Evolutionary conservation across 2,329 filamentous ascomycete genomes (phyloP).

Genomic region (Helminthosporium solani): DNA sequence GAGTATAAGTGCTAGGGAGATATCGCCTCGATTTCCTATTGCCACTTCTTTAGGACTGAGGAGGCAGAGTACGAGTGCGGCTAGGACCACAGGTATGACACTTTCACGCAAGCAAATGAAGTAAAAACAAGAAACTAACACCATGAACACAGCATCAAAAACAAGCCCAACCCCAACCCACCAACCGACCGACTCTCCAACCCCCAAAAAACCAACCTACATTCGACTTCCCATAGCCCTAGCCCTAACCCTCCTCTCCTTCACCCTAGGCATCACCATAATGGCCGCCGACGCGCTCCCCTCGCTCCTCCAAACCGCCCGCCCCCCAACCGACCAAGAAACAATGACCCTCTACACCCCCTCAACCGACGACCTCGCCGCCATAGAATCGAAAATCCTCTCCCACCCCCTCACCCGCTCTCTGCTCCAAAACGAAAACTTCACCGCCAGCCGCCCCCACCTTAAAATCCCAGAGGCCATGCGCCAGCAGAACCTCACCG

Average conservation of each 20-base stretch:
- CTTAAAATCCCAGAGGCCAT: slow-evolving; percentile 76
- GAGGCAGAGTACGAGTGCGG: slow-evolving; percentile 8
- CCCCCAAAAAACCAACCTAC: slow-evolving; percentile 76
- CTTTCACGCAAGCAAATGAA: no score
- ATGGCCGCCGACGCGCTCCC: slow-evolving; percentile 55
- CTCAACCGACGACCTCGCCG: slow-evolving; percentile 52
- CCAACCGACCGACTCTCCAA: no score
- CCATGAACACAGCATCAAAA: no score
- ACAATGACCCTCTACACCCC: slow-evolving; percentile 66
- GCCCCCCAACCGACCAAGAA: slow-evolving; percentile 68
- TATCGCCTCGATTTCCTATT: not conserved
- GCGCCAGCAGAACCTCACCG: slow-evolving; percentile 76
- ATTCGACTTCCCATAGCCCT: slow-evolving; percentile 48
- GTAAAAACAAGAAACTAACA: no score
- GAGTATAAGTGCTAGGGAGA: slow-evolving; percentile 3
- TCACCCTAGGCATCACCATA: slow-evolving; percentile 60
- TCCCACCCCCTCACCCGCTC: slow-evolving; percentile 71
- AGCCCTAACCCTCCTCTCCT: slow-evolving; percentile 49
- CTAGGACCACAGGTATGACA: no score
- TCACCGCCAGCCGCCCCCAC: slow-evolving; percentile 78
- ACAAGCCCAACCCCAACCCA: slow-evolving; percentile 51
- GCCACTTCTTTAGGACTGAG: slow-evolving; percentile 1
- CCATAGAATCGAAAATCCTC: slow-evolving; percentile 73
- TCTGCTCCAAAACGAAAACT: slow-evolving; percentile 66
- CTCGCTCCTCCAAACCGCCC: slow-evolving; percentile 51